phyloP scores from a whole-genome alignment of 2,329 filamentous ascomycete genomes.

The Xylaria digitata region DNA sequence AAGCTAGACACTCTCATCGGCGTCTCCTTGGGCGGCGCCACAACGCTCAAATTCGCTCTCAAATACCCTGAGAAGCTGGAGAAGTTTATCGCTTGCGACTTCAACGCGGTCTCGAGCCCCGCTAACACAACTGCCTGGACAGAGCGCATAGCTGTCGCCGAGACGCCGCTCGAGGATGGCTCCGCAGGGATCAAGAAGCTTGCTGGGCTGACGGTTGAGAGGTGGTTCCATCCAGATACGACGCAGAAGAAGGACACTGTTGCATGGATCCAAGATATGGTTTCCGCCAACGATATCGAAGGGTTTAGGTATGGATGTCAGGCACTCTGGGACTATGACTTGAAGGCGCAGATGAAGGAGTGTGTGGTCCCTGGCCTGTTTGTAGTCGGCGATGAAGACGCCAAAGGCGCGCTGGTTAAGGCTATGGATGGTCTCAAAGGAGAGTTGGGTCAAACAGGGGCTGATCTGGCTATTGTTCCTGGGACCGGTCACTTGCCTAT shows the following conservation, averaged over 20 bases:
- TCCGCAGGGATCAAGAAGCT: conserved; percentile 72
- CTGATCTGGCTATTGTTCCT: conserved; percentile 73
- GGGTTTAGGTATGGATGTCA: conserved; percentile 76
- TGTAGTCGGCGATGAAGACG: conserved; percentile 79
- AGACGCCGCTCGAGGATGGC: conserved; percentile 60
- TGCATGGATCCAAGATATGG: conserved; percentile 73
- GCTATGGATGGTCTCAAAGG: conserved; percentile 81
- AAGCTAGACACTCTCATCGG: conserved; percentile 76
- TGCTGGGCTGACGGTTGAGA: conserved; percentile 75
- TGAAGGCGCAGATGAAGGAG: conserved; percentile 65
- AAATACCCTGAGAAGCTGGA: conserved; percentile 83
- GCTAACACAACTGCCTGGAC: conserved; percentile 84
- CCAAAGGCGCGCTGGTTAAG: conserved; percentile 75
- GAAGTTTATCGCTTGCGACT: conserved; percentile 87
- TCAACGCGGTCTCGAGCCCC: conserved; percentile 76
- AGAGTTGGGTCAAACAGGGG: conserved; percentile 64
- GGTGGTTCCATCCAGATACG: conserved; percentile 79
- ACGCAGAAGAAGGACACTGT: conserved; percentile 60
- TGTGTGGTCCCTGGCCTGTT: conserved; percentile 72
- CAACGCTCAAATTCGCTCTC: conserved; percentile 78
- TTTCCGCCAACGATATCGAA: conserved; percentile 73
- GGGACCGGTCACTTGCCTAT: conserved; percentile 85
- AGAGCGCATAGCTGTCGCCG: conserved; percentile 76
- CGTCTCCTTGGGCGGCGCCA: conserved; percentile 85
- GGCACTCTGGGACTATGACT: conserved; percentile 78